Conservation (phyloP, 352 stramenopile species). For the Plasmopara viticola region DNA sequence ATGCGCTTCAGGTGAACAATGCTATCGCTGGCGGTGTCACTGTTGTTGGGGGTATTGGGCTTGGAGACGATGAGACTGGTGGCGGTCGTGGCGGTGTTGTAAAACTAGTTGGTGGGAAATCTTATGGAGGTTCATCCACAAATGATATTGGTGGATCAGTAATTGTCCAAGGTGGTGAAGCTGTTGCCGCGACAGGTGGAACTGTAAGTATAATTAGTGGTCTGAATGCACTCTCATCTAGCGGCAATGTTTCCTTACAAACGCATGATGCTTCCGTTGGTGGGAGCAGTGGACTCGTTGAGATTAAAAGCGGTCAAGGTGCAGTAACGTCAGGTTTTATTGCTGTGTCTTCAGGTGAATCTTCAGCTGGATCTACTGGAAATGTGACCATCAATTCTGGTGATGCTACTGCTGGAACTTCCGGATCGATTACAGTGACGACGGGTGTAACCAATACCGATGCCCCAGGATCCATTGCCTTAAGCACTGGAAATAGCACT, state of each 20-base stretch:
- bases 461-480: constrained; percentile 22
- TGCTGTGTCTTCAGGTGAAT: constrained; percentile 19
- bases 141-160: constrained; percentile 42
- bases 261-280: constrained; percentile 23
- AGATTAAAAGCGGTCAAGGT: constrained; percentile 21
- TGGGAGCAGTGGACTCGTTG: constrained; percentile 35
- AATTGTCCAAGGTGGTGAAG: constrained; percentile 31
- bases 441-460: constrained; percentile 18
- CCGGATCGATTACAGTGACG: constrained; percentile 24
- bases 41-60: constrained; percentile 32
- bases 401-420: constrained; percentile 17
- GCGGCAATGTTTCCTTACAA: constrained; percentile 35
- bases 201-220: constrained; percentile 41
- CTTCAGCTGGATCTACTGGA: constrained; percentile 24
- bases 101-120: constrained; percentile 35
- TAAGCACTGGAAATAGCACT: constrained; percentile 24
- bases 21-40: constrained; percentile 30
- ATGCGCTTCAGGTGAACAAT: constrained; percentile 31
- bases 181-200: constrained; percentile 37
- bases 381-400: constrained; percentile 24
- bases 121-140: constrained; percentile 30
- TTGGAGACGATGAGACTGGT: constrained; percentile 31
- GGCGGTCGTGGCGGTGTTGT: constrained; percentile 41
- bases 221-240: constrained; percentile 36
- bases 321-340: constrained; percentile 21